These are phyloP conservation scores for Amoebophrya sp. DNA, from an alignment of 169 alveolate genomes.

Conservation along the genomic window DNA sequence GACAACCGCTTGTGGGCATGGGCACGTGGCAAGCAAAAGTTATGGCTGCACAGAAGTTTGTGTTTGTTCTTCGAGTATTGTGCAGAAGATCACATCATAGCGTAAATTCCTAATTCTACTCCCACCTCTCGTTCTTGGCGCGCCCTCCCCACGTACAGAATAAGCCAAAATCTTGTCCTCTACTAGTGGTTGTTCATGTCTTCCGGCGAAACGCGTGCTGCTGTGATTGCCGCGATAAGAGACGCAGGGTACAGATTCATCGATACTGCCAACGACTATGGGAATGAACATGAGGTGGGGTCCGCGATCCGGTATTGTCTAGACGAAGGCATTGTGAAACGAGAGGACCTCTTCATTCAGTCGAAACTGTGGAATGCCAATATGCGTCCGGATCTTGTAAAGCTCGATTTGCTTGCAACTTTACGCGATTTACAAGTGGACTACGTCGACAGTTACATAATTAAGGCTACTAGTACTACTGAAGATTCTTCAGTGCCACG, in stretches of 20 bases:
- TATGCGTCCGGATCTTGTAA: slow-evolving; percentile 12
- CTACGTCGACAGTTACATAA: background rate
- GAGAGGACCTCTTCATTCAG: background rate
- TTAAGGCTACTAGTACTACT: too few species aligned
- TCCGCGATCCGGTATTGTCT: background rate
- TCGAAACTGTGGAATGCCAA: background rate
- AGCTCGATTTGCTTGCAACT: background rate
- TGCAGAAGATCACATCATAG: too few species aligned
- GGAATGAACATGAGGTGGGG: background rate
- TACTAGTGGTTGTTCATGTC: too few species aligned
- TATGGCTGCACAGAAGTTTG: too few species aligned
- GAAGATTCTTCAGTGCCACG: too few species aligned
- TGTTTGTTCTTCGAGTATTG: too few species aligned
- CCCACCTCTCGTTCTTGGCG: too few species aligned
- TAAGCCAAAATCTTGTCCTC: too few species aligned
- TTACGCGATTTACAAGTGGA: background rate
- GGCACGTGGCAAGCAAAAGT: too few species aligned
- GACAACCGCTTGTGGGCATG: too few species aligned
- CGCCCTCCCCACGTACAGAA: too few species aligned
- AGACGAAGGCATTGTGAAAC: background rate
- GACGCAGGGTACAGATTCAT: background rate
- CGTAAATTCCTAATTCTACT: too few species aligned
- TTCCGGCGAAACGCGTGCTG: background rate
- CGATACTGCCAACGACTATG: background rate
- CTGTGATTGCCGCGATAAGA: background rate